Evolutionary conservation across 805 yeast species (phyloP).

Genomic region (Jamesozyma spencerorum): DNA sequence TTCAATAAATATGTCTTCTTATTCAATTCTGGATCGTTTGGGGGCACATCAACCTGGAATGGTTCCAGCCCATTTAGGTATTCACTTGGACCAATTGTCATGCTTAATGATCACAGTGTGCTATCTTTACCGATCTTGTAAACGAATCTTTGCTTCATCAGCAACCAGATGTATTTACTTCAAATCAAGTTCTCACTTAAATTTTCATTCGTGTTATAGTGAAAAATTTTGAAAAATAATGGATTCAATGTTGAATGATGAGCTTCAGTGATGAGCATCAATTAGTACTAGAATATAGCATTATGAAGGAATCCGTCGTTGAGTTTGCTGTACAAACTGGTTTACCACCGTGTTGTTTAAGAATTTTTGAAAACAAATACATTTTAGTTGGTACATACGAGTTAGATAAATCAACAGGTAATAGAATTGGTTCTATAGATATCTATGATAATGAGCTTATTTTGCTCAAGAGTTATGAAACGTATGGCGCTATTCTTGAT

Average conservation of each 20-base stretch:
- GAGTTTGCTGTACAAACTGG: constrained; percentile 32
- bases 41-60: constrained; percentile 6
- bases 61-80: constrained; percentile 13
- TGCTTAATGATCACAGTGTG: background rate
- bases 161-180: too few species aligned
- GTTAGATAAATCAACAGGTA: constrained; percentile 48
- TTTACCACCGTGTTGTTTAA: constrained; percentile 78
- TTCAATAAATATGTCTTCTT: constrained; percentile 22
- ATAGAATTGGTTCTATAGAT: constrained; percentile 57
- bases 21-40: constrained; percentile 14
- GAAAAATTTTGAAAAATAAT: background rate
- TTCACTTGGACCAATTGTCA: constrained; percentile 6
- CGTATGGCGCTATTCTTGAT: constrained; percentile 67
- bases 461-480: constrained; percentile 24
- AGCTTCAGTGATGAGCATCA: too few species aligned
- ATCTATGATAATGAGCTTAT: constrained; percentile 26
- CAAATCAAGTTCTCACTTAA: too few species aligned
- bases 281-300: background rate
- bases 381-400: constrained; percentile 75
- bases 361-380: constrained; percentile 40
- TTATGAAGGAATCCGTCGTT: constrained; percentile 15
- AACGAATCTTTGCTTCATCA: too few species aligned
- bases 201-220: background rate
- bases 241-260: too few species aligned
- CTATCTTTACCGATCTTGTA: too few species aligned